Conservation (phyloP, 129 eudicot genomes). For the Saussurea involucrata region DNA sequence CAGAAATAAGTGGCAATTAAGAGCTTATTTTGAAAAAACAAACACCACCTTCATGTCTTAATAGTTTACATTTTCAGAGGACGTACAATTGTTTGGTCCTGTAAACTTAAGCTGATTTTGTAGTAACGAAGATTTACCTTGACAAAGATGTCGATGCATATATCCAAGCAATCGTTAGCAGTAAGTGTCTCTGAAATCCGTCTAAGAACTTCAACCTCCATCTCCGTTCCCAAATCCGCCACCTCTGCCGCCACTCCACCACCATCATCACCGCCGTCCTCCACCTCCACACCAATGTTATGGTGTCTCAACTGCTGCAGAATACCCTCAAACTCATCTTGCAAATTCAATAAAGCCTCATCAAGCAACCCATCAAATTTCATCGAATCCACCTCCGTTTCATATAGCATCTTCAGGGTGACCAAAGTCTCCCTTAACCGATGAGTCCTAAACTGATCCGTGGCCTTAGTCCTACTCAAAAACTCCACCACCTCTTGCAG, state of each 20-base stretch:
- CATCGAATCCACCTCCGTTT: conserved; percentile 75
- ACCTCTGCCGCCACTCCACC: conserved; percentile 22
- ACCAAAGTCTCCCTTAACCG: conserved; percentile 63
- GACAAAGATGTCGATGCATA: conserved; percentile 77
- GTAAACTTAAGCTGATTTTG: too few relatives aligned
- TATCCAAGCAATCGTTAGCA: conserved; percentile 77
- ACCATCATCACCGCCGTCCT: conserved; percentile 19
- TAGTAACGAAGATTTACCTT: conserved; percentile 40
- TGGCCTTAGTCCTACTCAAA: conserved; percentile 82
- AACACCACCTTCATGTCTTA: neutral
- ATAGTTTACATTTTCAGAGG: neutral
- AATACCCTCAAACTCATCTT: conserved; percentile 72
- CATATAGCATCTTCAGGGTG: conserved; percentile 57
- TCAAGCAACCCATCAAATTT: conserved; percentile 81
- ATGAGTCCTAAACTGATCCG: conserved; percentile 68
- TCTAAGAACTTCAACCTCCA: conserved; percentile 65
- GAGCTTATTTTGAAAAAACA: too few relatives aligned
- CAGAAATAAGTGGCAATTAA: too few relatives aligned
- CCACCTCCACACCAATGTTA: conserved; percentile 37
- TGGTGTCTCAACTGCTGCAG: conserved; percentile 53
- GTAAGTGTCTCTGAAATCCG: conserved; percentile 68
- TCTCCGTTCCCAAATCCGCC: conserved; percentile 53
- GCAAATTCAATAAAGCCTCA: conserved; percentile 74
- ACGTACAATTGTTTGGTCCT: neutral
- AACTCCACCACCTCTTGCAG: conserved; percentile 91